Percentiles rank a stretch among this genome's conserved stretches.
phyloP scores from a whole-genome alignment of 257 asterid genomes.

The Forsythia suspensa region DNA sequence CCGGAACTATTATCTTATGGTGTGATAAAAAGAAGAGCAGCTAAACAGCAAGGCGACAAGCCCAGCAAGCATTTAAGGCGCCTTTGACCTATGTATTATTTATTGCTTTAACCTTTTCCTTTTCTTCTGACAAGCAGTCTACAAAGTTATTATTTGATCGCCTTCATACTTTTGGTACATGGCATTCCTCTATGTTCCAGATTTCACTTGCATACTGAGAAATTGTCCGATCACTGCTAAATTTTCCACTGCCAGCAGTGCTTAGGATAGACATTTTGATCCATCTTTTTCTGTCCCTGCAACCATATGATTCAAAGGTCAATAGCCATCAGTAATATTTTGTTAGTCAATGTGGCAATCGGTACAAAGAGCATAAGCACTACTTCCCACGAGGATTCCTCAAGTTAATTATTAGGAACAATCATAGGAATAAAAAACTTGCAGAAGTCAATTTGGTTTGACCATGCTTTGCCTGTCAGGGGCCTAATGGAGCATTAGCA shows the following conservation, averaged over 20 bases:
- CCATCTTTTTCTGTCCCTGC: conserved; percentile 97
- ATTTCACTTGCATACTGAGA: conserved; percentile 87
- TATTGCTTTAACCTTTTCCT: background rate
- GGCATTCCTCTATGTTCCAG: conserved; percentile 73
- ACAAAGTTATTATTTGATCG: background rate
- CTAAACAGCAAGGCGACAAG: background rate
- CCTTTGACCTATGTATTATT: background rate
- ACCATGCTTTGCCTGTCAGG: background rate
- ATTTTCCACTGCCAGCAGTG: conserved; percentile 94
- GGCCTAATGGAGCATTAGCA: too few relatives aligned
- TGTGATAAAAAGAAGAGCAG: background rate
- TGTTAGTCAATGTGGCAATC: background rate
- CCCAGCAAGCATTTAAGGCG: background rate
- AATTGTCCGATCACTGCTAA: conserved; percentile 95
- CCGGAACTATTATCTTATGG: background rate
- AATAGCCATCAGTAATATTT: background rate
- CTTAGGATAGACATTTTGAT: conserved; percentile 91
- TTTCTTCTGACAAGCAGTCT: background rate
- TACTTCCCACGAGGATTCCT: background rate
- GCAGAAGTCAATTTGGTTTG: background rate
- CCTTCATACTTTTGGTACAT: conserved; percentile 39
- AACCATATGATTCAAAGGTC: conserved; percentile 10
- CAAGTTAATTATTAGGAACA: background rate
- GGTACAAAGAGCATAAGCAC: background rate
- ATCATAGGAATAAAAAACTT: too few relatives aligned